Evolutionary conservation across 768 basidiomycete species (phyloP), one percentile per base, ranked within the genome.

Genomic region (Lactarius indigo): DNA sequence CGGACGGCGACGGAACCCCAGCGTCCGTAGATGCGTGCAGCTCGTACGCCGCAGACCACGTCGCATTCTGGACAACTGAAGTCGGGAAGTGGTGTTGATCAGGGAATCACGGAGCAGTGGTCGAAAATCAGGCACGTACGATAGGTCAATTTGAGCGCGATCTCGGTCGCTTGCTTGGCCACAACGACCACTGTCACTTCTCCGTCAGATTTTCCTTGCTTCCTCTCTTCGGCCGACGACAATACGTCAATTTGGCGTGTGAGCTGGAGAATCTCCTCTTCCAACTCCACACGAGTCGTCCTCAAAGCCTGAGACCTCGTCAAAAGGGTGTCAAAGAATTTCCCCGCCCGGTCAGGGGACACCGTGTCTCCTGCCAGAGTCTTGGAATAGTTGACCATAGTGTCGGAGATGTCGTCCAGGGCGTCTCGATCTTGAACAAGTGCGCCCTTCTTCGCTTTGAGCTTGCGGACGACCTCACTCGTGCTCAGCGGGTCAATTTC

Each of bases 1-100:
- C 79, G 0, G 77, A 71, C 6, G 80, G 72, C 0, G 80, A 80
- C 3, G 82, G 80, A 64, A 81, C 79, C 0, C 81, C 82, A 15
- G 65, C 77, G 72, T 61, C 80, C 74, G 26, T 70, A 0, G 77
- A 78, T 2, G 85, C 85, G 64, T 85, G 82, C 0, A 89, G 79
- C 68, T 88, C 87, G 69, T 88, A 88, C 3, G 79, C 79, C 2
- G 86, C 83, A 20, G 74, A 73, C 86, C 86, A 88, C 28, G 73
- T 73, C 1, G 82, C 83, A 37, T 81, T 75, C 56, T 73, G 76
- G 20, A 88, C 86, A 59, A 85, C 87, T 86, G 13, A 15, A 20
- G 6, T 1, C 3, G 31, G 26, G 33, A 26, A 54, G 39, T 1
- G 18, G 8, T 37, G 12, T 9, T 4, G 26, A 50, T 61, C 6